Evolutionary conservation across 805 yeast genomes (phyloP).

Genomic region (Myxozyma melibiosi): DNA sequence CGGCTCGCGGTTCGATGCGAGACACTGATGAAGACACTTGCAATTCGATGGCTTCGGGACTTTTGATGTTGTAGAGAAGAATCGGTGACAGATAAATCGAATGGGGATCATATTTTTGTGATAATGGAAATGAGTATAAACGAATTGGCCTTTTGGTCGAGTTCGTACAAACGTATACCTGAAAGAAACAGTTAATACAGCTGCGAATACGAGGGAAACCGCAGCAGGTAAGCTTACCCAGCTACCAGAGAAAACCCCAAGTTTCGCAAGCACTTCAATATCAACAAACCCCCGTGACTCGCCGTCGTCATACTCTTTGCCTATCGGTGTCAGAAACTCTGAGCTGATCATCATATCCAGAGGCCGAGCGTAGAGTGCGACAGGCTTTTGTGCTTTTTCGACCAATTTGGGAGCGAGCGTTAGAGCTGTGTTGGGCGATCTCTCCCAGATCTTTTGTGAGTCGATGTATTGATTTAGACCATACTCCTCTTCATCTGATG

Average conservation of each 20-base stretch:
- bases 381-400: conserved; percentile 16
- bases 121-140: conserved; percentile 65
- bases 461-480: conserved; percentile 3
- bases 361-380: conserved; percentile 31
- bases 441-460: conserved; percentile 4
- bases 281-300: conserved; percentile 52
- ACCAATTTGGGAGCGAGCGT: conserved; percentile 10
- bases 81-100: conserved; percentile 65
- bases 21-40: conserved; percentile 1
- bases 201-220: background rate
- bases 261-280: conserved; percentile 53
- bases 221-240: conserved; percentile 41
- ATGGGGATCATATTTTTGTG: conserved; percentile 50
- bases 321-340: conserved; percentile 16
- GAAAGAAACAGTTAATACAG: background rate
- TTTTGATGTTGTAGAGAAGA: conserved; percentile 52
- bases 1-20: conserved; percentile 47
- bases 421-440: conserved; percentile 4
- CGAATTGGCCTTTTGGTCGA: conserved; percentile 44
- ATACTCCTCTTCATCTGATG: conserved; percentile 19
- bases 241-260: conserved; percentile 74
- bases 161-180: conserved; percentile 1
- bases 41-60: conserved; percentile 39
- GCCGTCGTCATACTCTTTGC: conserved; percentile 46
- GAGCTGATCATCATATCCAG: conserved; percentile 16